Base-by-base conservation (phyloP, 306 rosid genomes). In the Cucumis cinereus region DNA sequence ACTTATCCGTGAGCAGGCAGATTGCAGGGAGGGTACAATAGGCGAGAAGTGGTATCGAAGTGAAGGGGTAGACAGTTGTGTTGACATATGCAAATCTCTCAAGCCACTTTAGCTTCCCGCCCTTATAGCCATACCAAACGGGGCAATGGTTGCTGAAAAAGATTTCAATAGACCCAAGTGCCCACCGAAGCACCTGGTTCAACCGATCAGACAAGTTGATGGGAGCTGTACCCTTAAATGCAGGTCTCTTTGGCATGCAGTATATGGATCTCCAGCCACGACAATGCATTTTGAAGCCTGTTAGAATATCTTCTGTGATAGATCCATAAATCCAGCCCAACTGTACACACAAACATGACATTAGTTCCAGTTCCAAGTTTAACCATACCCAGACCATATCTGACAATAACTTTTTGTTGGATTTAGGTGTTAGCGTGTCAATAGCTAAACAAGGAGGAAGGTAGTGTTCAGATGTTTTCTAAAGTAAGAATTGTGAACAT, bases 141-240 rank as follows among this genome's bases (percentile, higher is more conserved):
- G 98, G 98, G 76, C 92, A 88, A 79, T 93, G 98, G 78, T 80
- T 88, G 84, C 98, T 93, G 98, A 93, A 93, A 81, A 91, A 89
- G 77, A 93, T 93, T 84, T 93, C 98, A 79, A 93, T 88, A 77
- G 98, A 93, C 13, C 98, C 98, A 45, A 91, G 89, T 6, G 98
- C 97, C 98, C 98, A 93, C 45, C 97, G 92, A 87, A 93, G 98
- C 78, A 93, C 98, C 79, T 93, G 98, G 86, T 93, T 93, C 73
- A 93, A 92, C 77, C 98, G 55, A 85, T 93, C 98, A 54, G 98
- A 93, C 89, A 93, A 86, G 87, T 91, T 93, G 86, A 93, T 93
- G 17, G 98, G 97, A 83, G 98, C 98, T 53, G 98, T 93, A 64
- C 98, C 98, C 96, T 91, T 93, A 82, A 93, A 93, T 76, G 98